Percentiles rank a stretch among this genome's conserved stretches.
phyloP scores from a whole-genome alignment of 2,329 filamentous ascomycete species.

The Fusarium keratoplasticum region DNA sequence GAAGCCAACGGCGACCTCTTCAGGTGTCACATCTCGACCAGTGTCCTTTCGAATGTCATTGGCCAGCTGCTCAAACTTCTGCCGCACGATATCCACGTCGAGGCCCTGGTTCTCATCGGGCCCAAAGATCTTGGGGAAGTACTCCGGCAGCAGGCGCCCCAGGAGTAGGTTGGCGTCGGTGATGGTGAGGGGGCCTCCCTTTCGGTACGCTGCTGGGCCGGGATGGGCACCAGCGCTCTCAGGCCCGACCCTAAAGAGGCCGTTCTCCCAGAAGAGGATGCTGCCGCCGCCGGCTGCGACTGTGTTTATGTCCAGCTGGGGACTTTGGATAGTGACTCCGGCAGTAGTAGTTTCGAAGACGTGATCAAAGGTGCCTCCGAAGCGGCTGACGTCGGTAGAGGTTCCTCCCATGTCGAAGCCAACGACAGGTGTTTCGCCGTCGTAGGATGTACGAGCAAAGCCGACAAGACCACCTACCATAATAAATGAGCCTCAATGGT shows the following conservation, averaged over 20 bases:
- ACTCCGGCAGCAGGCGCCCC: constrained; percentile 68
- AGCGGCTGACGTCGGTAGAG: constrained; percentile 78
- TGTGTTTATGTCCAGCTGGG: constrained; percentile 80
- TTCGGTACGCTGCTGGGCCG: constrained; percentile 77
- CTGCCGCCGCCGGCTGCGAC: constrained; percentile 65
- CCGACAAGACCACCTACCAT: constrained; percentile 19
- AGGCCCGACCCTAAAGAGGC: constrained; percentile 76
- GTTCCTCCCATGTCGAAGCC: constrained; percentile 64
- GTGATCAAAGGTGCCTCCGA: constrained; percentile 76
- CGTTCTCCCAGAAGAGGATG: constrained; percentile 75
- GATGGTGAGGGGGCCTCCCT: constrained; percentile 76
- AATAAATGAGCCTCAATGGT: background rate
- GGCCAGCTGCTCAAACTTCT: constrained; percentile 57
- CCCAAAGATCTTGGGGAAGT: constrained; percentile 65
- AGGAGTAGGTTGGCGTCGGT: constrained; percentile 78
- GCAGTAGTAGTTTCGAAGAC: constrained; percentile 80
- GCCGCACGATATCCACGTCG: constrained; percentile 52
- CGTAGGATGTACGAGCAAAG: constrained; percentile 25
- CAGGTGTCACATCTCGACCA: constrained; percentile 21
- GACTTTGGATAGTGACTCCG: constrained; percentile 76
- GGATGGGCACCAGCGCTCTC: constrained; percentile 78
- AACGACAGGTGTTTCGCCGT: constrained; percentile 34
- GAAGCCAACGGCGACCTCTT: constrained; percentile 71
- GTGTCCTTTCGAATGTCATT: constrained; percentile 31
- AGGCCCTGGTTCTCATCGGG: constrained; percentile 43